Percentiles rank a stretch among this genome's conserved stretches.
phyloP scores from a whole-genome alignment of 768 basidiomycete species.

The Boletus pseudopeckii region DNA sequence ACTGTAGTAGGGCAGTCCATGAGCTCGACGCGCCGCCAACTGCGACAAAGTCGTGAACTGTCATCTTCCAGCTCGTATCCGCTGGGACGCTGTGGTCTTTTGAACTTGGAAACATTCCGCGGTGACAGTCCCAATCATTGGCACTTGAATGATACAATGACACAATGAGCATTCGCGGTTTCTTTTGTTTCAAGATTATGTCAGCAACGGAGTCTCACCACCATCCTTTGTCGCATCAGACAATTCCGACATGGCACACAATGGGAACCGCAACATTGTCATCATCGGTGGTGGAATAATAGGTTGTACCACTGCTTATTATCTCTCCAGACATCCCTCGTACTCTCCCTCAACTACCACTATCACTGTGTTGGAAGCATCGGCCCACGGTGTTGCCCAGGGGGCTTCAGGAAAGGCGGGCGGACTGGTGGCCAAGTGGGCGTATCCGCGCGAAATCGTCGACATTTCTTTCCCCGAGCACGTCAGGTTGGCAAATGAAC shows the following conservation, averaged over 20 bases:
- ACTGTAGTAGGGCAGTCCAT: neutral
- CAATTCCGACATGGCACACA: no score
- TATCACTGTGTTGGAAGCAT: conserved; percentile 72
- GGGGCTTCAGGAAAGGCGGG: conserved; percentile 85
- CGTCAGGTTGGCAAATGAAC: conserved; percentile 63
- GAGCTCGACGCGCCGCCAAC: neutral
- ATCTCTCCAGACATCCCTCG: conserved; percentile 57
- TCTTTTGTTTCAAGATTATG: neutral
- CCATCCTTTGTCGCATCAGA: conserved; percentile 1
- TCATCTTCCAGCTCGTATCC: conserved; percentile 3
- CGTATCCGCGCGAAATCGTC: conserved; percentile 68
- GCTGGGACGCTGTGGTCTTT: neutral
- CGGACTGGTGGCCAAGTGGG: conserved; percentile 84
- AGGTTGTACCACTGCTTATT: conserved; percentile 81
- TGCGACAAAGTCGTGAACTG: conserved; percentile 22
- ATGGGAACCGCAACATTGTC: conserved; percentile 54
- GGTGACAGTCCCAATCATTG: neutral
- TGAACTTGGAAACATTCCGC: neutral
- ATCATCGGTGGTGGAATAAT: conserved; percentile 88
- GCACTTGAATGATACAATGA: neutral
- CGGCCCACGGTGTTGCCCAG: conserved; percentile 61
- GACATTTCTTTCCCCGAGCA: conserved; percentile 67
- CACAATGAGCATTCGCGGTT: no score
- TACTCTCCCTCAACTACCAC: conserved; percentile 39
- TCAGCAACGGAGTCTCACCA: neutral